Evolutionary conservation across 148 eudicot genomes (phyloP).

Genomic region (Selenicereus undatus): DNA sequence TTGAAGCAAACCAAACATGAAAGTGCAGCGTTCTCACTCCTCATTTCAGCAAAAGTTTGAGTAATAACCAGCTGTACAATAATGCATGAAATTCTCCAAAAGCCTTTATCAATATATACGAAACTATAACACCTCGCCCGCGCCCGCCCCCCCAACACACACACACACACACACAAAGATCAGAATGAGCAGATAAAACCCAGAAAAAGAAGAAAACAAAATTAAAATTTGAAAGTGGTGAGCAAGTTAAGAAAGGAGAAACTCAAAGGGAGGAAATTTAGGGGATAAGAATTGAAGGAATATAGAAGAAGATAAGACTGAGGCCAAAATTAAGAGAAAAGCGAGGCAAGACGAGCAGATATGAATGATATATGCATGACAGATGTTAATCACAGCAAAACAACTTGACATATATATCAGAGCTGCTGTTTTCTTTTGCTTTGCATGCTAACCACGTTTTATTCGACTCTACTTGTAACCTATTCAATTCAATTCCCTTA

Average conservation of each 20-base stretch:
- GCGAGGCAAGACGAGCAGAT: constrained; percentile 3
- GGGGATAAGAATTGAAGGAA: constrained; percentile 22
- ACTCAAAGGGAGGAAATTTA: neutral
- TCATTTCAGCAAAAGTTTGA: constrained; percentile 5
- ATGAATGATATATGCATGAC: constrained; percentile 17
- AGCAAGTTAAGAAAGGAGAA: neutral
- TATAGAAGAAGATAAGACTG: neutral
- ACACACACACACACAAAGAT: neutral
- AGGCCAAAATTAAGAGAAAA: constrained; percentile 8
- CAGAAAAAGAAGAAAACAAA: neutral
- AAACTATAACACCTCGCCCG: neutral
- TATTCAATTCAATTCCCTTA: too few species aligned
- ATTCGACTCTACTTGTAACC: constrained; percentile 21
- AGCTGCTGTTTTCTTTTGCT: neutral
- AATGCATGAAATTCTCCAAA: neutral
- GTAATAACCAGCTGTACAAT: neutral
- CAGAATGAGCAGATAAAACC: neutral
- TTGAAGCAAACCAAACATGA: constrained; percentile 31
- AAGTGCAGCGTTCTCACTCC: constrained; percentile 28
- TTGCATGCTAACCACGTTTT: constrained; percentile 50
- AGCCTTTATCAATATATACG: neutral
- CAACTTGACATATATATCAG: neutral
- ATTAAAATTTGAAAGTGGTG: neutral
- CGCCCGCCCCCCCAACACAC: neutral
- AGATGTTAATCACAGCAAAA: constrained; percentile 31